phyloP scores from a whole-genome alignment of 169 alveolate species.

The Eimeria necatrix region DNA sequence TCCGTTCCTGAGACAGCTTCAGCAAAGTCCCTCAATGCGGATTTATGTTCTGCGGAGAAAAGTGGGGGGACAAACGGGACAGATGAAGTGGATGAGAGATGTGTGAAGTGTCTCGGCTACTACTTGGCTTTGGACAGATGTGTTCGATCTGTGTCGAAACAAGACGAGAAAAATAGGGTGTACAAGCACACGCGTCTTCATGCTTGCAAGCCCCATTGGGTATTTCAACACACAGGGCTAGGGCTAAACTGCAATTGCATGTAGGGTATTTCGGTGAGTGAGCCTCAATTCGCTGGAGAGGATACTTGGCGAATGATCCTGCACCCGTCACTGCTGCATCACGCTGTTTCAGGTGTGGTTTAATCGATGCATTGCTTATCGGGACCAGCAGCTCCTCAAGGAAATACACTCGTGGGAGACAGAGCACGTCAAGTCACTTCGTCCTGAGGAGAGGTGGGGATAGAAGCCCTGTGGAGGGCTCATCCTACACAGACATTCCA shows the following conservation, averaged over 20 bases:
- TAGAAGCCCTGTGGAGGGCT: too few relatives aligned
- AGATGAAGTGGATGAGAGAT: constrained; percentile 21
- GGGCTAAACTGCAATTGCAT: background rate
- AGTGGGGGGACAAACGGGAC: background rate
- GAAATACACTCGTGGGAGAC: constrained; percentile 67
- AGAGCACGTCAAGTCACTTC: constrained; percentile 31
- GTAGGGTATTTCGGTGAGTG: background rate
- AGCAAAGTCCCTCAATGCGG: background rate
- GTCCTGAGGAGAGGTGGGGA: constrained; percentile 40
- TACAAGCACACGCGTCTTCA: constrained; percentile 72
- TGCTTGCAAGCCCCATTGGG: constrained; percentile 76
- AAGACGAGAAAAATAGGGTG: constrained; percentile 62
- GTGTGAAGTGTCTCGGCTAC: constrained; percentile 67
- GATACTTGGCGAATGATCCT: too few relatives aligned
- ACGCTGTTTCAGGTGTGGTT: constrained; percentile 37
- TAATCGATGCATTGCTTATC: constrained; percentile 33
- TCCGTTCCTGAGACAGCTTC: background rate
- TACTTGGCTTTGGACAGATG: constrained; percentile 70
- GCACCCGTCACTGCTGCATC: background rate
- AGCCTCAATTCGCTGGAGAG: too few relatives aligned
- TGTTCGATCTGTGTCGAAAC: constrained; percentile 67
- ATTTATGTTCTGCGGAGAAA: background rate
- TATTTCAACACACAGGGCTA: background rate
- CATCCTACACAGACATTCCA: too few relatives aligned
- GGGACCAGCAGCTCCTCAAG: constrained; percentile 62